Evolutionary conservation across 2,329 filamentous ascomycete genomes (phyloP), one percentile per base, ranked within the genome.

Genomic region (Periconia sp.): DNA sequence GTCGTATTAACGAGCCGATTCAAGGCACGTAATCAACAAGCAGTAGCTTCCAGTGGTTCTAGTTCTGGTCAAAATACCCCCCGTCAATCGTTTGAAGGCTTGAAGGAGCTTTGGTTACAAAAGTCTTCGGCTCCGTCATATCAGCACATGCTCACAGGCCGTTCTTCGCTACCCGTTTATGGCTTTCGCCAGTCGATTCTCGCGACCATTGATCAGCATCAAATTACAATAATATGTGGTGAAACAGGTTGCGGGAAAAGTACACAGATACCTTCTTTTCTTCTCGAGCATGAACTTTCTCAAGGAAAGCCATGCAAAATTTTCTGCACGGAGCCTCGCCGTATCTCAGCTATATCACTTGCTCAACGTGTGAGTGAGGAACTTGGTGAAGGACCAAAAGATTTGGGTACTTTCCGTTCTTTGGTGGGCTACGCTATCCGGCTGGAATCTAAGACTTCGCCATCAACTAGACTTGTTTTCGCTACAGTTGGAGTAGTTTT

Each of bases 211-310:
- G 87, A 91, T 45, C 80, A 83, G 19, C 84, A 96, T 60, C 92
- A 94, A 66, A 89, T 96, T 10, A 87, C 94, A 10, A 97, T 99
- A 55, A 85, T 99, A 30, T 97, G 93, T 70, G 94, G 94, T 70
- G 94, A 99, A 76, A 99, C 94, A 2, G 94, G 94, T 62, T 97
- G 89, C 71, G 94, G 94, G 59, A 99, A 99, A 79, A 97, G 92
- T 73, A 99, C 94, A 0, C 94, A 99, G 67, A 89, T 97, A n/a
- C 94, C 94, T 6, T 88, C 92, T 0, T 97, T 95, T 69, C 84
- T 99, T 50, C 79, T 99, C 8, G 94, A 99, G 72, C 85, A 96
- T 65, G 88, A 97, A 67, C 82, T 99, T 47, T 84, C 85, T 2
- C 84, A 88, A 57, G 93, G 92, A 5, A 88, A 86, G 59, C 79